These are phyloP conservation scores for Alternaria burnsii DNA, from an alignment of 2,329 filamentous ascomycete species.

Conservation along the genomic window DNA sequence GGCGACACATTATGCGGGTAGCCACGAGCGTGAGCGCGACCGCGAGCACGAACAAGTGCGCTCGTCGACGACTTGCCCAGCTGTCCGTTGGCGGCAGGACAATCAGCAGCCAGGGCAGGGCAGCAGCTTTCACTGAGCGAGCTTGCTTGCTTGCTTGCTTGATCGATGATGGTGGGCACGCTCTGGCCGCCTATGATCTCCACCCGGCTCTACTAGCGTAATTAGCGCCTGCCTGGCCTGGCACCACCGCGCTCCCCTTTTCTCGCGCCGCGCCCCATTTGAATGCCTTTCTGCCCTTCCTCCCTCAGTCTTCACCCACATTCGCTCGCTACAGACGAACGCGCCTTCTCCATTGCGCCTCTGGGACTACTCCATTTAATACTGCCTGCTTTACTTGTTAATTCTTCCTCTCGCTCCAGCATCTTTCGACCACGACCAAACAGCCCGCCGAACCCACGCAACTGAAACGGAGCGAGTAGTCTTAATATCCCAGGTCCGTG, in stretches of 20 bases:
- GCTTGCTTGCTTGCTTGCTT: conserved; percentile 3
- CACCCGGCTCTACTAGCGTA: conserved; percentile 22
- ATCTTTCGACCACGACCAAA: conserved; percentile 43
- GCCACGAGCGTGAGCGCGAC: neutral
- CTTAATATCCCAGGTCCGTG: conserved; percentile 49
- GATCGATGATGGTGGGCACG: conserved; percentile 18
- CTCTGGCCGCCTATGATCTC: conserved; percentile 28
- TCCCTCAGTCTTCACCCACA: conserved; percentile 32
- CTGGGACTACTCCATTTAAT: conserved; percentile 41
- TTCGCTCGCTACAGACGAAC: conserved; percentile 34
- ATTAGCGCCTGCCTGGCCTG: conserved; percentile 20
- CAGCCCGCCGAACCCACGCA: conserved; percentile 26
- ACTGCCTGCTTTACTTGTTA: conserved; percentile 42
- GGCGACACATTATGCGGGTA: conserved; percentile 1
- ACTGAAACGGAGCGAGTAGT: conserved; percentile 38
- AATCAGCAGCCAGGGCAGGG: too few relatives aligned
- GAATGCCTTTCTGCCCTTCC: conserved; percentile 17
- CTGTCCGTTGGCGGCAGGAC: neutral
- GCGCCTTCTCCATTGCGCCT: conserved; percentile 32
- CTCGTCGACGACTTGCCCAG: neutral
- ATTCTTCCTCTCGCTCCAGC: conserved; percentile 52
- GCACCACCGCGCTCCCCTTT: conserved; percentile 32
- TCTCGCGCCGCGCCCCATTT: conserved; percentile 20
- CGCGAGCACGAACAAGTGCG: too few relatives aligned
- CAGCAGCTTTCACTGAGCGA: neutral